Base-by-base conservation (phyloP, 352 stramenopile genomes). In the Pythium dissotocum region DNA sequence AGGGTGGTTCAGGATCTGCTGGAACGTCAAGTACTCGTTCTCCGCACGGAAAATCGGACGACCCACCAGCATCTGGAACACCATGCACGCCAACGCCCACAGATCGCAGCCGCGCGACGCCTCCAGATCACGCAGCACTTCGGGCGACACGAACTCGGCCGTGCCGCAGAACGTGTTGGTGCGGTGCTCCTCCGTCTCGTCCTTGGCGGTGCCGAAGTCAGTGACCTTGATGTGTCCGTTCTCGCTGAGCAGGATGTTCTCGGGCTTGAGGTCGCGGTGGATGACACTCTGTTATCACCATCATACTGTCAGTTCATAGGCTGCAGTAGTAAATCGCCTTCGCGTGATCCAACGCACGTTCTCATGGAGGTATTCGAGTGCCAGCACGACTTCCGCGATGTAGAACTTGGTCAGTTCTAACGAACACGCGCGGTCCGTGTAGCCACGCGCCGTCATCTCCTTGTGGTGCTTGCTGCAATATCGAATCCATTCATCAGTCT, bases 311-410 rank as follows among this genome's bases (percentile, higher is more conserved):
- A 30, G 28, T 30, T 30, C 28, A 30, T 30, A 30, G 28, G 28
- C 28, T 30, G 28, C 28, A 30, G 28, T 30, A 30, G 28, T 4
- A 58, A 33, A 18, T 2, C 24, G 24, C 24, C 9, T 28, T 53
- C 35, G 35, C 35, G 6, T 40, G 52, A 10, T 30, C 2, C 7
- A 16, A 65, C 73, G 48, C 65, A 83, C 77, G 58, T 91, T 92
- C 36, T 85, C 87, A 73, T 98, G 97, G 51, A 99, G 77, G 76
- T 99, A 99, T 70, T 97, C 81, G 16, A 99, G 76, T 24, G 95
- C 97, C 6, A 96, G 70, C 33, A 98, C 70, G 59, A 99, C 89
- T 79, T 99, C 95, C 18, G 94, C 83, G 35, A 98, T 97, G 70
- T 98, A 95, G 63, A 98, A 97, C 58, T 86, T 79, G n/a, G 92